Conservation (phyloP, 2,329 filamentous ascomycete genomes). For the Phyllosticta ampelicida region DNA sequence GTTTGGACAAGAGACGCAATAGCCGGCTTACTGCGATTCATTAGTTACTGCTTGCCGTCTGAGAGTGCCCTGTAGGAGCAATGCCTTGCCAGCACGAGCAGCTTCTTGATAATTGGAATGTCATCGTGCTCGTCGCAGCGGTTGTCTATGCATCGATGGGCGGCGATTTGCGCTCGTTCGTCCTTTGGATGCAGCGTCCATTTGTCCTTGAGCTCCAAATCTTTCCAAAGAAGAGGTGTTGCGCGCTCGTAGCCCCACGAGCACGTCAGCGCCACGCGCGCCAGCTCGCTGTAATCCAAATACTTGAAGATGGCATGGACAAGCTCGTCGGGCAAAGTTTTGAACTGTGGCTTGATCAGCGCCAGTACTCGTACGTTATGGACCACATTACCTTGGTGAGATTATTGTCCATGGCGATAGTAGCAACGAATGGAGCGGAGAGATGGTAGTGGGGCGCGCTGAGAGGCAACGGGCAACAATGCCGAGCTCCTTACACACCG, state of each 20-base stretch:
- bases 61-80: neutral
- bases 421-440: neutral
- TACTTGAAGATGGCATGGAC: slow-evolving; percentile 29
- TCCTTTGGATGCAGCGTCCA: slow-evolving; percentile 19
- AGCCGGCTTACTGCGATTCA: slow-evolving; percentile 23
- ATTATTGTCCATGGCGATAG: neutral
- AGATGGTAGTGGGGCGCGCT: neutral
- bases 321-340: slow-evolving; percentile 32
- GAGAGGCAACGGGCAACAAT: neutral
- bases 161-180: slow-evolving; percentile 9
- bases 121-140: slow-evolving; percentile 29
- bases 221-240: slow-evolving; percentile 29
- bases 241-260: slow-evolving; percentile 26
- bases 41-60: slow-evolving; percentile 9
- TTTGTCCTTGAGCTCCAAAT: slow-evolving; percentile 32
- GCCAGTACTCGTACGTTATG: neutral
- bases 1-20: slow-evolving; percentile 34
- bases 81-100: slow-evolving; percentile 32
- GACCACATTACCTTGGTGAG: neutral
- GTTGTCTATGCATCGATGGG: neutral
- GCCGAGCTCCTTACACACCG: neutral
- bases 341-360: neutral
- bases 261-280: slow-evolving; percentile 24
- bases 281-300: slow-evolving; percentile 22
- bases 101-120: slow-evolving; percentile 32